These are phyloP conservation scores for Sicyos baderoa DNA, from an alignment of 306 rosid genomes.

Conservation along the genomic window DNA sequence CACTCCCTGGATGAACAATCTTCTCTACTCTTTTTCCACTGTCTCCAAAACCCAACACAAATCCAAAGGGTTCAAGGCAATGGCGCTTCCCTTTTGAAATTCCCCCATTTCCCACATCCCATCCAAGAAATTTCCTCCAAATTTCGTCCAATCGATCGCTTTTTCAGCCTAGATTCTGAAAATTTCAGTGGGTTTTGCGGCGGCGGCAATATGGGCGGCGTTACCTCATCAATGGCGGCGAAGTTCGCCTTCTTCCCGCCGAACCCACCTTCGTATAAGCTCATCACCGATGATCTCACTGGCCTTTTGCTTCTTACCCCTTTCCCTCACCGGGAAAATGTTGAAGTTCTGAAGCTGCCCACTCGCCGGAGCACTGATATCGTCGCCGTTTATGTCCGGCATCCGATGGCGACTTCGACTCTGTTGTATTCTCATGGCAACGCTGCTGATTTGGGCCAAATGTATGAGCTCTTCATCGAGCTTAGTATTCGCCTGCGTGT, in stretches of 20 bases:
- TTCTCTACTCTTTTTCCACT: constrained; percentile 13
- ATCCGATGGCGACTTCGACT: constrained; percentile 60
- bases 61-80: constrained; percentile 19
- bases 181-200: background rate
- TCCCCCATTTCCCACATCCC: background rate
- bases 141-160: background rate
- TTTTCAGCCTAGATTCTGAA: background rate
- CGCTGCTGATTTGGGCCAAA: too few relatives aligned
- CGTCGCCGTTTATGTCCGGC: constrained; percentile 48
- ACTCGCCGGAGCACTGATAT: constrained; percentile 55
- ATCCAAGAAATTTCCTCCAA: background rate
- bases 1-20: constrained; percentile 7
- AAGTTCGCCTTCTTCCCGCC: constrained; percentile 70
- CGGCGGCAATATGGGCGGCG: constrained; percentile 46
- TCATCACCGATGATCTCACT: constrained; percentile 37
- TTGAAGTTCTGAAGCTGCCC: constrained; percentile 42
- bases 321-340: constrained; percentile 59
- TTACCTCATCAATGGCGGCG: constrained; percentile 69
- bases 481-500: constrained; percentile 61
- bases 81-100: constrained; percentile 30
- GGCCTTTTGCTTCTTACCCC: constrained; percentile 55
- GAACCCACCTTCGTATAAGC: constrained; percentile 51
- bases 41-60: constrained; percentile 26
- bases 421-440: constrained; percentile 57
- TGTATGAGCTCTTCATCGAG: constrained; percentile 64